A percentile compares a stretch with the other conserved stretches of the same genome.
Conservation (phyloP, 441 rosid genomes). For the Corymbia calophylla region DNA sequence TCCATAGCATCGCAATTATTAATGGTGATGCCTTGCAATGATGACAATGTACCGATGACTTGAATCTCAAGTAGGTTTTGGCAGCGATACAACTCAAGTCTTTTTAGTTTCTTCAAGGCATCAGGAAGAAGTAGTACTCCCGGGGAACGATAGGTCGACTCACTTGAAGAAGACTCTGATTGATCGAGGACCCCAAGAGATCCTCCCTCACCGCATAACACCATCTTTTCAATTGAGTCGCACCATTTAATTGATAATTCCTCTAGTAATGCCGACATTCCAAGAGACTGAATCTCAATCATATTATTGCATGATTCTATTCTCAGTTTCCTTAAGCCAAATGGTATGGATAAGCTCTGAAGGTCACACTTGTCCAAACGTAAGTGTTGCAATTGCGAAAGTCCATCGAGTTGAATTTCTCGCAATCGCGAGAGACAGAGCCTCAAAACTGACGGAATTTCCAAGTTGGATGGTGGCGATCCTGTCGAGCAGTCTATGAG, state of each 20-base stretch:
- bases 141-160: accelerated
- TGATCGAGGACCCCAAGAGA: not conserved
- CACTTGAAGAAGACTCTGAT: accelerated
- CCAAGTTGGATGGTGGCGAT: no score
- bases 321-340: accelerated
- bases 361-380: accelerated
- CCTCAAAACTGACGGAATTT: accelerated
- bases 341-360: not conserved
- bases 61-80: not conserved
- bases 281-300: not conserved
- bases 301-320: accelerated
- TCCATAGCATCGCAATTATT: accelerated
- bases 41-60: no score
- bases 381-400: not conserved
- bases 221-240: accelerated
- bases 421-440: not conserved
- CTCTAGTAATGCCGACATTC: not conserved
- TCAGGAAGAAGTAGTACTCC: not conserved
- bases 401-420: not conserved
- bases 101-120: not conserved
- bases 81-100: accelerated
- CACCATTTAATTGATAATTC: accelerated
- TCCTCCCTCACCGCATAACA: not conserved
- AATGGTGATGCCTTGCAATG: no score
- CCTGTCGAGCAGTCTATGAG: no score